Evolutionary conservation across 495 filamentous ascomycete genomes (phyloP).

Genomic region (Penicillium riverlandense): DNA sequence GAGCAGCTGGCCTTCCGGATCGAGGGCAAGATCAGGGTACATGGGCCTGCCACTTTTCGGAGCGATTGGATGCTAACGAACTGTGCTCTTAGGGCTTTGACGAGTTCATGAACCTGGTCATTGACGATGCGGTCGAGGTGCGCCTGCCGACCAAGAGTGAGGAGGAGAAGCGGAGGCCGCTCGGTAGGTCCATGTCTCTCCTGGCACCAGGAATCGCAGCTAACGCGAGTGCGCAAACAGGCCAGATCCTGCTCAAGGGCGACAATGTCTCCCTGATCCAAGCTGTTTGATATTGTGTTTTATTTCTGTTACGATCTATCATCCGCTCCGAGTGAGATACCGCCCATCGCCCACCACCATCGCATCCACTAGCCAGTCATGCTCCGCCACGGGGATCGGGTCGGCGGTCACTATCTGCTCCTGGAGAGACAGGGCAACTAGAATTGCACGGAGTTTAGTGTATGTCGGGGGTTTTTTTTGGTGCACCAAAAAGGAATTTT

Average conservation of each 20-base stretch:
- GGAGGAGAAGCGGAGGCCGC: constrained; percentile 65
- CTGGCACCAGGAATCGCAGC: constrained; percentile 1
- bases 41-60: constrained; percentile 46
- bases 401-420: constrained; percentile 70
- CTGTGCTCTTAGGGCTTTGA: constrained; percentile 68
- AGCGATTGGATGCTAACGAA: constrained; percentile 95
- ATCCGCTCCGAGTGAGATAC: constrained; percentile 22
- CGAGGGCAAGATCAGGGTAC: constrained; percentile 87
- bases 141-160: constrained; percentile 75
- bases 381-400: constrained; percentile 57
- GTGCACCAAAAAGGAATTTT: background rate
- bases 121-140: constrained; percentile 93
- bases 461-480: constrained; percentile 7
- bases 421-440: constrained; percentile 79
- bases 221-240: constrained; percentile 40
- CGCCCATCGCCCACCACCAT: constrained; percentile 54
- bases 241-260: constrained; percentile 93
- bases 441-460: constrained; percentile 15
- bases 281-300: constrained; percentile 39
- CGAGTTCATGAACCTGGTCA: constrained; percentile 98
- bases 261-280: constrained; percentile 97
- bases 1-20: constrained; percentile 91
- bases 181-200: constrained; percentile 52
- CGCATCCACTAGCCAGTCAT: constrained; percentile 62
- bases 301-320: constrained; percentile 16